These are phyloP conservation scores for Fusarium sambucinum DNA, from an alignment of 2,329 filamentous ascomycete genomes.

Conservation along the genomic window DNA sequence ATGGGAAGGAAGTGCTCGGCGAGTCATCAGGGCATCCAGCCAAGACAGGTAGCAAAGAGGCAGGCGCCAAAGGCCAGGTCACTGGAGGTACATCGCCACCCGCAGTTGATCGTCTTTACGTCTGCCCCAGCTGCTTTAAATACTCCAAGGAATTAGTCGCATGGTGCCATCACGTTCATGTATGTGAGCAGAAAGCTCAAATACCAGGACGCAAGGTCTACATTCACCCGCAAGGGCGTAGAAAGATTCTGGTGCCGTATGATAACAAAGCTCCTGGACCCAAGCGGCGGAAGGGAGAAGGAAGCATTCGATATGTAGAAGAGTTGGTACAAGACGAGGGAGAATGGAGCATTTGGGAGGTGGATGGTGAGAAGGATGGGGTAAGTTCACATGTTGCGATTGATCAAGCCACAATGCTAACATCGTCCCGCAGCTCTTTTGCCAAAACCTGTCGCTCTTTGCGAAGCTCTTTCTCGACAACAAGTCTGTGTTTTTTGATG, in stretches of 20 bases:
- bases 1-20: slow-evolving; percentile 77
- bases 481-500: slow-evolving; percentile 98
- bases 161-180: slow-evolving; percentile 69
- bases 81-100: slow-evolving; percentile 49
- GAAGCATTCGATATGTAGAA: slow-evolving; percentile 56
- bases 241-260: slow-evolving; percentile 55
- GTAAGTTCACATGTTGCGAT: slow-evolving; percentile 57
- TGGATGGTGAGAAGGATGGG: slow-evolving; percentile 88
- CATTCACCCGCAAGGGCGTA: slow-evolving; percentile 64
- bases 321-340: slow-evolving; percentile 69
- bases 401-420: slow-evolving; percentile 12
- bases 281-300: slow-evolving; percentile 56
- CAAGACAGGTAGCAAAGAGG: slow-evolving; percentile 49
- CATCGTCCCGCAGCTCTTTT: slow-evolving; percentile 73
- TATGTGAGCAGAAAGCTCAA: slow-evolving; percentile 64
- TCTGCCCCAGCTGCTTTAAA: slow-evolving; percentile 95
- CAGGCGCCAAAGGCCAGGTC: slow-evolving; percentile 46
- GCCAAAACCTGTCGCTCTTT: slow-evolving; percentile 95
- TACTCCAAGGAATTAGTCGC: slow-evolving; percentile 76
- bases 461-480: slow-evolving; percentile 98
- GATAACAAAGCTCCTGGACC: slow-evolving; percentile 50
- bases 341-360: slow-evolving; percentile 89
- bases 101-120: slow-evolving; percentile 78
- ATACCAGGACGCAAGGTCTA: slow-evolving; percentile 82
- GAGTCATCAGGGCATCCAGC: slow-evolving; percentile 55